These are phyloP conservation scores for Venturia aucupariae DNA, from an alignment of 2,329 filamentous ascomycete species.

Conservation along the genomic window DNA sequence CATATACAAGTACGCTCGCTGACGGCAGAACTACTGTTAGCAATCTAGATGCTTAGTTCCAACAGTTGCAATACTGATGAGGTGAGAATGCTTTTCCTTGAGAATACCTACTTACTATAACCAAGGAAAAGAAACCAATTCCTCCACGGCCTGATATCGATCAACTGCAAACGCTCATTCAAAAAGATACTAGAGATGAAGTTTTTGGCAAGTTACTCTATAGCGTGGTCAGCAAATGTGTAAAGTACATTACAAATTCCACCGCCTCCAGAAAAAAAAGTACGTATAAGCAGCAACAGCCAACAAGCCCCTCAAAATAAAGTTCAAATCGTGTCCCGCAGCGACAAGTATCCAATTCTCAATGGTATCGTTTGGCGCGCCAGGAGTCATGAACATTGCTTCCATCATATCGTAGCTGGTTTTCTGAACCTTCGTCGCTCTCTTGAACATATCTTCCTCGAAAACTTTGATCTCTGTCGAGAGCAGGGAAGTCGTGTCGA, in stretches of 20 bases:
- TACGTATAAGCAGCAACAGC: background rate
- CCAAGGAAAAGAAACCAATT: too few species aligned
- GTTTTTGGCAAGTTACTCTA: too few species aligned
- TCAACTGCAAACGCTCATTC: too few species aligned
- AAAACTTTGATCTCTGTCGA: background rate
- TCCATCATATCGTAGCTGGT: constrained; percentile 14
- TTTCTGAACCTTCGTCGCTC: constrained; percentile 8
- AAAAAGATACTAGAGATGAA: too few species aligned
- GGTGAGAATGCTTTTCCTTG: too few species aligned
- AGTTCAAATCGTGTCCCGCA: constrained; percentile 3
- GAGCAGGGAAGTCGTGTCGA: background rate
- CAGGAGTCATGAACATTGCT: constrained; percentile 8
- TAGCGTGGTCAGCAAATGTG: too few species aligned
- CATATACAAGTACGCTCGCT: background rate
- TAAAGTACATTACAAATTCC: constrained; percentile 3
- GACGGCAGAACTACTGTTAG: too few species aligned
- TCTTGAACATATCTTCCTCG: constrained; percentile 15
- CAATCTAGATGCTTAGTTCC: too few species aligned
- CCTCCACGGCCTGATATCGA: too few species aligned
- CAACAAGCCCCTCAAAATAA: background rate
- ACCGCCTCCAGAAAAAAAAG: constrained; percentile 9
- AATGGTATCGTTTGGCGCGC: constrained; percentile 11
- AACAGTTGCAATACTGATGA: too few species aligned
- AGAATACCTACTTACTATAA: too few species aligned
- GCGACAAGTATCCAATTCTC: constrained; percentile 11